phyloP scores from a whole-genome alignment of 2,329 filamentous ascomycete genomes.

The Xylaria hypoxylon region DNA sequence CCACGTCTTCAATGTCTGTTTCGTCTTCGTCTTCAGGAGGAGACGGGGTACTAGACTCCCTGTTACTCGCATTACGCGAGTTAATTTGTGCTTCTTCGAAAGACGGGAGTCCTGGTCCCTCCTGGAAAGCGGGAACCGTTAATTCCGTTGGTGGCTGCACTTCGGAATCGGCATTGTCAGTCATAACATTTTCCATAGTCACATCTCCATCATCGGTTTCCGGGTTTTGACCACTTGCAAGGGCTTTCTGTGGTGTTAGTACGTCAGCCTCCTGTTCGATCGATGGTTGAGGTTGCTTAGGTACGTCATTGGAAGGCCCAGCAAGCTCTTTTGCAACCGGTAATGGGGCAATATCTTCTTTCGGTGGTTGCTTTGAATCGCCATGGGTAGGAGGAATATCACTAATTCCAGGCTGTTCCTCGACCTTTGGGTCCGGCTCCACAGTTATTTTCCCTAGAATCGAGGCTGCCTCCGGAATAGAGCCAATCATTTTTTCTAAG shows the following conservation, averaged over 20 bases:
- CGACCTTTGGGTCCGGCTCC: slow-evolving; percentile 40
- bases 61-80: slow-evolving; percentile 46
- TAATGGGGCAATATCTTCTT: slow-evolving; percentile 40
- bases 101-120: slow-evolving; percentile 39
- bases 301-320: slow-evolving; percentile 24
- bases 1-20: slow-evolving; percentile 66
- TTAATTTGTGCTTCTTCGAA: slow-evolving; percentile 48
- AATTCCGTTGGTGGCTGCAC: slow-evolving; percentile 34
- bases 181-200: slow-evolving; percentile 53
- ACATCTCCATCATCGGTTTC: slow-evolving; percentile 50
- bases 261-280: slow-evolving; percentile 48
- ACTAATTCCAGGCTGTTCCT: slow-evolving; percentile 37
- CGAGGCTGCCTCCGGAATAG: slow-evolving; percentile 53
- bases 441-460: slow-evolving; percentile 41
- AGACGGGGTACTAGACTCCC: slow-evolving; percentile 59
- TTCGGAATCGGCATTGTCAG: slow-evolving; percentile 41
- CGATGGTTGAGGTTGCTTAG: slow-evolving; percentile 46
- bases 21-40: slow-evolving; percentile 64
- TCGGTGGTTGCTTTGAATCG: slow-evolving; percentile 22
- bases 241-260: slow-evolving; percentile 29
- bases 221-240: slow-evolving; percentile 38
- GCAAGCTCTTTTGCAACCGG: slow-evolving; percentile 29
- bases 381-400: slow-evolving; percentile 18
- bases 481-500: slow-evolving; percentile 58
- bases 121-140: slow-evolving; percentile 38